Evolutionary conservation across 257 asterid species (phyloP).

Genomic region (Ehretia macrophylla): DNA sequence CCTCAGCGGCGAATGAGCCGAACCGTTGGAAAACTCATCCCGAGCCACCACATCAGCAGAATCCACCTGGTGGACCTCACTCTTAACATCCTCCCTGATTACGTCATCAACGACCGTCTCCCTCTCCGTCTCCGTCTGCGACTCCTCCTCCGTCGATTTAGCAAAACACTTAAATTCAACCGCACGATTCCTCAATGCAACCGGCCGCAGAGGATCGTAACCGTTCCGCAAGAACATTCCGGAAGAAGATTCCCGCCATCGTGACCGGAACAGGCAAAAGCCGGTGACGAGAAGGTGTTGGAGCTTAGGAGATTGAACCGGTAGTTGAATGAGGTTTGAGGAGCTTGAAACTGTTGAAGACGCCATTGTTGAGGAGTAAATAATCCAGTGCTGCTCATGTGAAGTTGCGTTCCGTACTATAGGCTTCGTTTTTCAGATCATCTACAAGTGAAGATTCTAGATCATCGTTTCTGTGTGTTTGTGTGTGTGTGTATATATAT

Average conservation of each 20-base stretch:
- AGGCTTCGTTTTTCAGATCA: conserved; percentile 8
- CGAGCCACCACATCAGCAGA: conserved; percentile 21
- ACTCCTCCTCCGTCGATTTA: conserved; percentile 37
- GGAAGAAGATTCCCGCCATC: neutral
- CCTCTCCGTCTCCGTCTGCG: conserved; percentile 34
- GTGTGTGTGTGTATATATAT: neutral
- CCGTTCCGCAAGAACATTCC: conserved; percentile 34
- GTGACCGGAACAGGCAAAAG: conserved; percentile 41
- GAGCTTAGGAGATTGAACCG: conserved; percentile 44
- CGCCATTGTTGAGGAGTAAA: conserved; percentile 44
- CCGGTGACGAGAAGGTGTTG: conserved; percentile 44
- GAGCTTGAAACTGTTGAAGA: conserved; percentile 25
- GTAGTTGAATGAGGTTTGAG: conserved; percentile 45
- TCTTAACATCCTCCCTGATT: conserved; percentile 21
- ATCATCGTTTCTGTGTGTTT: neutral
- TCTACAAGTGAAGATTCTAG: neutral
- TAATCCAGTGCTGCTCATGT: conserved; percentile 8
- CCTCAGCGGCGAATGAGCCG: conserved; percentile 43
- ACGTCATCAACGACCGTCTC: conserved; percentile 33
- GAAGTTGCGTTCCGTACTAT: neutral
- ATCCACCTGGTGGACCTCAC: conserved; percentile 7
- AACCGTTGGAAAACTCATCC: conserved; percentile 38
- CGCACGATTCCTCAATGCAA: conserved; percentile 26
- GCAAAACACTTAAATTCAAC: conserved; percentile 39
- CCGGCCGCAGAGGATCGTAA: conserved; percentile 38